Evolutionary conservation across 192 early-diverging fungal genomes (phyloP).

Genomic region (Thamnidium elegans): DNA sequence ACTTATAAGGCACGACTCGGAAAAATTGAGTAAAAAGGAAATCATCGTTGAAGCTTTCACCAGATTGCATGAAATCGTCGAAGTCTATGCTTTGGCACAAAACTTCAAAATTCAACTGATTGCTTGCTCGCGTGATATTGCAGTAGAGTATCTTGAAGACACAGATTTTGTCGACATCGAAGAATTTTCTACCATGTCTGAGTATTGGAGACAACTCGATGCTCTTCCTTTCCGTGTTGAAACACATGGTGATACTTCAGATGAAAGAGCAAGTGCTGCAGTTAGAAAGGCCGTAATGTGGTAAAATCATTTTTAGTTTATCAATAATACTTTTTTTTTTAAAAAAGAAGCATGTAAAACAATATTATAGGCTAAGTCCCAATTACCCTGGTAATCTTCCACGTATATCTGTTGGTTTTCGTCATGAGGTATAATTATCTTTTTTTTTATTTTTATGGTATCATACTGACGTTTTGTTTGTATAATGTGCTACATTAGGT

Average conservation of each 20-base stretch:
- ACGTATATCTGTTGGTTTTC: constrained; percentile 59
- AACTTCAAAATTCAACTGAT: constrained; percentile 68
- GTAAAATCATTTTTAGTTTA: constrained; percentile 16
- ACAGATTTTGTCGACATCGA: constrained; percentile 40
- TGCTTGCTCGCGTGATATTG: constrained; percentile 55
- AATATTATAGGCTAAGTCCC: constrained; percentile 50
- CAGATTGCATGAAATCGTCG: constrained; percentile 51
- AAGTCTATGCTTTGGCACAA: constrained; percentile 52
- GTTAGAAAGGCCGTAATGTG: constrained; percentile 70
- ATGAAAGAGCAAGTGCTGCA: constrained; percentile 70
- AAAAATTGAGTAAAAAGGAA: not conserved
- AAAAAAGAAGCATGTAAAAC: not conserved
- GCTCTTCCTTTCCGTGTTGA: constrained; percentile 67
- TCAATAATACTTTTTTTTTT: not conserved
- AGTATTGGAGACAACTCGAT: constrained; percentile 75
- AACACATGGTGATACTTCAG: constrained; percentile 58
- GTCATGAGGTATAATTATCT: constrained; percentile 53
- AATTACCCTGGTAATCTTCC: constrained; percentile 73
- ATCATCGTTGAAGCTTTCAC: constrained; percentile 44
- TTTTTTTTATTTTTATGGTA: not conserved
- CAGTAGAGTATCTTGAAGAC: constrained; percentile 25
- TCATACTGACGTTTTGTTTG: not conserved
- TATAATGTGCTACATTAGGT: constrained; percentile 20
- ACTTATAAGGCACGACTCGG: constrained; percentile 20
- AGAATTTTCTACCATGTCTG: constrained; percentile 43